phyloP scores from a whole-genome alignment of 768 basidiomycete genomes.

The Suillus clintonianus region DNA sequence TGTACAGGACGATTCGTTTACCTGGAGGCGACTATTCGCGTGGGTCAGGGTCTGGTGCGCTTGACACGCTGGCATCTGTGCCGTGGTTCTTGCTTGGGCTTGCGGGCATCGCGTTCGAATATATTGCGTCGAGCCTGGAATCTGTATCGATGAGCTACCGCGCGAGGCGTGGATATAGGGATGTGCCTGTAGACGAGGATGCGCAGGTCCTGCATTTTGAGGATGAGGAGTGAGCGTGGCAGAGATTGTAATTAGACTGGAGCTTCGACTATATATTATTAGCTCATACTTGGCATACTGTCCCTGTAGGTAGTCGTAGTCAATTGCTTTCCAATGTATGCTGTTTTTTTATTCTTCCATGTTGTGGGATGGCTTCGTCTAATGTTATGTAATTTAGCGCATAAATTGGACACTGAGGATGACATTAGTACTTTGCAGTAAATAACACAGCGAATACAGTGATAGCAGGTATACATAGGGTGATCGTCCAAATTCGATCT shows the following conservation, averaged over 20 bases:
- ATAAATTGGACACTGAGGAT: not conserved
- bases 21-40: conserved; percentile 53
- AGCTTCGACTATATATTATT: not conserved
- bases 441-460: conserved; percentile 1
- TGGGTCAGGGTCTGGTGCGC: conserved; percentile 43
- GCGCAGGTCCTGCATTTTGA: conserved; percentile 85
- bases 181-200: conserved; percentile 84
- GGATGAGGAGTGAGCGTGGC: conserved; percentile 59
- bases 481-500: conserved; percentile 1
- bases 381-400: not conserved
- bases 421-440: not conserved
- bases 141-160: conserved; percentile 39
- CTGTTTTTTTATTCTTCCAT: not conserved
- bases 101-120: conserved; percentile 71
- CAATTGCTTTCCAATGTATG: not conserved
- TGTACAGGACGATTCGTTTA: conserved; percentile 70
- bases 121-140: conserved; percentile 52
- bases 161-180: conserved; percentile 67
- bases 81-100: conserved; percentile 90
- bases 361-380: not conserved
- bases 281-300: not conserved
- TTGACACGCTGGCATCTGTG: conserved; percentile 81
- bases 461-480: not conserved
- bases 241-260: not conserved
- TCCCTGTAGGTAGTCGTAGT: not conserved